Percentiles rank a stretch among this genome's conserved stretches.
phyloP scores from a whole-genome alignment of 176 grass and related monocot genomes.

The Luzula sylvatica region DNA sequence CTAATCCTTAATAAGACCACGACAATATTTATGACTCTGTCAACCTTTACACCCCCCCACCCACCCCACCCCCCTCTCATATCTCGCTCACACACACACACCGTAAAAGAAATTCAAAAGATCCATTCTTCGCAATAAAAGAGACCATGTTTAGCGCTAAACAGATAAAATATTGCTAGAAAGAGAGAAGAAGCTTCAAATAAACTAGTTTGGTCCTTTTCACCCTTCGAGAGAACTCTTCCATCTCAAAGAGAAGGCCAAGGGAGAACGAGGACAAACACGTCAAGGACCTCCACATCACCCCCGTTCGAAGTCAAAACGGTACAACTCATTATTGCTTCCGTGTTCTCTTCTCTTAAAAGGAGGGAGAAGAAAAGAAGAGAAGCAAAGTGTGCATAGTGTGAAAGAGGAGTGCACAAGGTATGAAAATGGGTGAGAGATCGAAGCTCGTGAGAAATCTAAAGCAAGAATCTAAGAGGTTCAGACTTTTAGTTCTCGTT shows the following conservation, averaged over 20 bases:
- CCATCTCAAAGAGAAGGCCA: not conserved
- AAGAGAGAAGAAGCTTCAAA: conserved; percentile 10
- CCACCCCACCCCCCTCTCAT: not conserved
- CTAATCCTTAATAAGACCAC: conserved; percentile 1
- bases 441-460: conserved; percentile 46
- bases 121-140: too few species aligned
- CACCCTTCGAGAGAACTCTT: not conserved
- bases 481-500: conserved; percentile 49
- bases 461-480: conserved; percentile 52
- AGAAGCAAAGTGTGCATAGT: conserved; percentile 4
- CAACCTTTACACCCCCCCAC: conserved; percentile 16
- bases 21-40: conserved; percentile 12
- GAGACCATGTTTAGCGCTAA: not conserved
- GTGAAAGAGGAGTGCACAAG: not conserved
- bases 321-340: not conserved
- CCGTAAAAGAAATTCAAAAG: too few species aligned
- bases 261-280: conserved; percentile 14
- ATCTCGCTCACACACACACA: too few species aligned
- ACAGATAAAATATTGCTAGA: not conserved
- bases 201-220: conserved; percentile 7
- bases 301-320: conserved; percentile 15
- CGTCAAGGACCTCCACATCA: conserved; percentile 4
- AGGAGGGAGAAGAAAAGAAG: not conserved
- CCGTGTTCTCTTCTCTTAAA: not conserved
- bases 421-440: conserved; percentile 50